These are phyloP conservation scores for Cunninghamia lanceolata DNA, from an alignment of 75 land plant species.

Conservation along the genomic window DNA sequence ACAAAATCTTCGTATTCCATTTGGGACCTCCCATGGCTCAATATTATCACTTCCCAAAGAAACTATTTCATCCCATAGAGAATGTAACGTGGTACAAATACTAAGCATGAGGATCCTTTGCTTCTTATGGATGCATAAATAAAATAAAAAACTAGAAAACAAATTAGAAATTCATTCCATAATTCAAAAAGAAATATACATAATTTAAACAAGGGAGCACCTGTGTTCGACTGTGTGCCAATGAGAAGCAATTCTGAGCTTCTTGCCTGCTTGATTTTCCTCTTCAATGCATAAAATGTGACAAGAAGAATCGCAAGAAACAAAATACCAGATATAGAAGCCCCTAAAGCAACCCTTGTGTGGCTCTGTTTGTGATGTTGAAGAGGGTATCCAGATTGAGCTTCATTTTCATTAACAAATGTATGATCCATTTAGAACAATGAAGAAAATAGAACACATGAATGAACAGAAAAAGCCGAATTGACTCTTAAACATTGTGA, in stretches of 20 bases:
- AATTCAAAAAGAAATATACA: neutral
- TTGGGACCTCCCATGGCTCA: conserved; percentile 6
- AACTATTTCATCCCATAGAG: neutral
- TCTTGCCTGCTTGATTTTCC: neutral
- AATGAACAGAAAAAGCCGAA: neutral
- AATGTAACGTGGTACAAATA: neutral
- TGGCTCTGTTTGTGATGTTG: neutral
- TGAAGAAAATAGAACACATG: neutral
- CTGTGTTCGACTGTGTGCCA: neutral
- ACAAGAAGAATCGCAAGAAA: neutral
- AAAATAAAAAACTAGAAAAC: neutral
- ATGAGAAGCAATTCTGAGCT: neutral
- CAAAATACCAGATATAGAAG: neutral
- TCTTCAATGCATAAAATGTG: neutral
- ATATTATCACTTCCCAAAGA: neutral
- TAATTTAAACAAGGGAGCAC: neutral
- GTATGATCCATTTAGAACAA: neutral
- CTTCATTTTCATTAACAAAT: conserved; percentile 4
- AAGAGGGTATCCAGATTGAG: conserved; percentile 1
- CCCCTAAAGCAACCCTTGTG: neutral
- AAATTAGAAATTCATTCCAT: neutral
- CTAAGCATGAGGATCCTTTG: neutral
- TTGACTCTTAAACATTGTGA: neutral
- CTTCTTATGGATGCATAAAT: neutral
- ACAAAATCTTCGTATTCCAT: conserved; percentile 63